These are phyloP conservation scores for Ophiosphaerella herpotricha DNA, from an alignment of 2,329 filamentous ascomycete genomes.

Conservation along the genomic window DNA sequence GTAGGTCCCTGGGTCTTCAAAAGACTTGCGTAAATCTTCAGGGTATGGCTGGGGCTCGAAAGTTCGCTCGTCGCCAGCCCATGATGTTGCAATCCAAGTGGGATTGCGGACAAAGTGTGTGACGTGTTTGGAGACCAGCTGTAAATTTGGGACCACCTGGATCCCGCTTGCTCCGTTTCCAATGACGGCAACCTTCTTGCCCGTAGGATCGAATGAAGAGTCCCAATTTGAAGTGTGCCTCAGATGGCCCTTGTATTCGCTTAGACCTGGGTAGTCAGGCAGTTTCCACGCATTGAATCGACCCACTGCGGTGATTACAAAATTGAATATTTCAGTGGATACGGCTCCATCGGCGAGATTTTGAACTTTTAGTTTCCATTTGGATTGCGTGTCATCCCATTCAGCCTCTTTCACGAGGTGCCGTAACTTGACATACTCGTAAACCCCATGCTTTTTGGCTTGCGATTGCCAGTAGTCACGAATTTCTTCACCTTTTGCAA, in stretches of 20 bases:
- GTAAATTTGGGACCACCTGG: conserved; percentile 66
- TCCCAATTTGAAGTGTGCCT: conserved; percentile 41
- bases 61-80: conserved; percentile 53
- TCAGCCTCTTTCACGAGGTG: conserved; percentile 44
- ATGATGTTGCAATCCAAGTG: conserved; percentile 62
- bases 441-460: conserved; percentile 48
- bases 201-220: conserved; percentile 54
- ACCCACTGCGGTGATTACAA: conserved; percentile 46
- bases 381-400: conserved; percentile 50
- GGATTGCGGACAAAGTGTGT: conserved; percentile 62
- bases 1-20: conserved; percentile 66
- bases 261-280: conserved; percentile 36
- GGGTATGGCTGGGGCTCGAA: conserved; percentile 51
- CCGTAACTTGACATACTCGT: conserved; percentile 45
- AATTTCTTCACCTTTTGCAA: conserved; percentile 49
- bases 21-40: conserved; percentile 60
- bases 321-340: conserved; percentile 33
- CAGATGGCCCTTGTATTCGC: conserved; percentile 34
- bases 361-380: conserved; percentile 64
- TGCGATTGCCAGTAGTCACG: conserved; percentile 48
- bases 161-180: conserved; percentile 68
- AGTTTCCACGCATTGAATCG: conserved; percentile 40
- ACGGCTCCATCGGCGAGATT: conserved; percentile 51
- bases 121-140: conserved; percentile 55
- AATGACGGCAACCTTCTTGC: conserved; percentile 65